Evolutionary conservation across 352 stramenopile genomes (phyloP), one percentile per base, ranked within the genome.

Genomic region (Pythium oligandrum): DNA sequence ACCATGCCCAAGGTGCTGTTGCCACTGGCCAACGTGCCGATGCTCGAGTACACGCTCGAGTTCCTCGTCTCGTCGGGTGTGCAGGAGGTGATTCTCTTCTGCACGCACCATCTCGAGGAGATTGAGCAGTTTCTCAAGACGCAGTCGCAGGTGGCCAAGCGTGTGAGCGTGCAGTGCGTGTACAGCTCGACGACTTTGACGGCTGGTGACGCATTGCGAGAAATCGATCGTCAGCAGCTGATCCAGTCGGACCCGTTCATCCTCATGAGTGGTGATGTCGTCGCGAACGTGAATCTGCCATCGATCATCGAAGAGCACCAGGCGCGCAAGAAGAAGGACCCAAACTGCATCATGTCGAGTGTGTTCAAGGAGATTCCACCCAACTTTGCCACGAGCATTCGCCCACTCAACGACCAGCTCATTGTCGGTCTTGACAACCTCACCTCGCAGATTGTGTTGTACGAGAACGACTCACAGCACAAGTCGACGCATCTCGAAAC

Each of bases 41-140:
- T 99, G 72, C 76, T 99, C 54, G 93, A 99, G 69, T 99, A 99
- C 70, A 87, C 93, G 46, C 83, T 99, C 42, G 96, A 99, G 71
- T 98, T 98, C 60, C 78, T 99, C 9, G 89, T 85, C 30, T 82
- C 85, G 11, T 86, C 91, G 17, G 95, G 94, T 57, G 94, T 99
- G 3, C 71, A 98, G 44, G 94, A 99, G 67, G 81, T 99, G 4
- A 86, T 98, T 61, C 73, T 99, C 12, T 95, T 99, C 50, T 98
- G 76, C 69, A 93, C 90, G 7, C 70, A 63, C 57, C 82, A 98
- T 53, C 70, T 79, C 0, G 90, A 97, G 33, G 56, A 80, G 50
- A 67, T 99, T 2, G 89, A 98, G 63, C 26, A 53, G 8, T 96
- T 97, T 61, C 67, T 98, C 31, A 43, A 58, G 30, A 57, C 57